phyloP scores from a whole-genome alignment of 495 filamentous ascomycete genomes.

The Amniculicola lignicola region DNA sequence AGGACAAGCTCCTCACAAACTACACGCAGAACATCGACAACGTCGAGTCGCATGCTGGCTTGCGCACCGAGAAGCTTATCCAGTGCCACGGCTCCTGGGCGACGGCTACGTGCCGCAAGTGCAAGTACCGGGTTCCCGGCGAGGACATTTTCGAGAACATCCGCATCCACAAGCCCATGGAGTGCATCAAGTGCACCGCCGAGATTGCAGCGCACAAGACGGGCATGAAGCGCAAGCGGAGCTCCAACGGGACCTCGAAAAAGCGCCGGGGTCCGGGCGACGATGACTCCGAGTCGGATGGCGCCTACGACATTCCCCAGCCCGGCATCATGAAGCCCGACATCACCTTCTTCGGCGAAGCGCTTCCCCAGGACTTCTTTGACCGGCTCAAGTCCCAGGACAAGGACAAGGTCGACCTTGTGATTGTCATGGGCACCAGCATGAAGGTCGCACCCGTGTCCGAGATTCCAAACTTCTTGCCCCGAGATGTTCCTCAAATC shows the following conservation, averaged over 20 bases:
- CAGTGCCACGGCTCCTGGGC: conserved; percentile 97
- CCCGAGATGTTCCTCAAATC: conserved; percentile 79
- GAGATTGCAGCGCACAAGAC: conserved; percentile 43
- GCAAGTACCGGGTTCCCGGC: conserved; percentile 69
- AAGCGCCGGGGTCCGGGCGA: conserved; percentile 43
- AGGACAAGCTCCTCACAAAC: conserved; percentile 87
- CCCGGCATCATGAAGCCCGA: conserved; percentile 98
- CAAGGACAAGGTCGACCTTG: conserved; percentile 75
- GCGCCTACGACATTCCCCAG: conserved; percentile 63
- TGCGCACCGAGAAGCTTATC: conserved; percentile 76
- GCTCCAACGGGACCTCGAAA: conserved; percentile 55
- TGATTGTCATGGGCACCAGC: conserved; percentile 95
- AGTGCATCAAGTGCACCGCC: conserved; percentile 60
- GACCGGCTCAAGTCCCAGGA: conserved; percentile 75
- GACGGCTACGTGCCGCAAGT: conserved; percentile 84
- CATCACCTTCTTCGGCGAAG: conserved; percentile 96
- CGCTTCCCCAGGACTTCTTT: conserved; percentile 81
- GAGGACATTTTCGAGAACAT: conserved; percentile 76
- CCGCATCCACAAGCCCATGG: conserved; percentile 65
- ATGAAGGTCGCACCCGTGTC: conserved; percentile 93
- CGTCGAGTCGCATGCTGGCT: conserved; percentile 84
- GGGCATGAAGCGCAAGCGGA: conserved; percentile 73
- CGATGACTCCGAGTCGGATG: conserved; percentile 69
- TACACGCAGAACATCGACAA: conserved; percentile 99
- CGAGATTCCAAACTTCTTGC: conserved; percentile 80